Percentiles rank a stretch among this genome's conserved stretches.
Evolutionary conservation across 2,329 filamentous ascomycete genomes (phyloP).

Genomic region (Amylocarpus encephaloides): DNA sequence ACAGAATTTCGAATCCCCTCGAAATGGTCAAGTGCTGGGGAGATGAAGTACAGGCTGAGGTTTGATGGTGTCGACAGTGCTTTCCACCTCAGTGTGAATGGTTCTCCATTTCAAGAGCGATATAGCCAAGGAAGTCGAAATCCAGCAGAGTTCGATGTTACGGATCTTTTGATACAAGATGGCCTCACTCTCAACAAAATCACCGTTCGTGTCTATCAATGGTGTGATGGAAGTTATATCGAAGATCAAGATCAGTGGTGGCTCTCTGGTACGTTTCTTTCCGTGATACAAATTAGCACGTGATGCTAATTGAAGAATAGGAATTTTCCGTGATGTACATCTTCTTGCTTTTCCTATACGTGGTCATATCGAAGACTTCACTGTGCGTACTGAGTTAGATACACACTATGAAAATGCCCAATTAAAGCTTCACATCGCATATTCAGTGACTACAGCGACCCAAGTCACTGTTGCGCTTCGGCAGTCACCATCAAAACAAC

Average conservation of each 20-base stretch:
- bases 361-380: conserved; percentile 42
- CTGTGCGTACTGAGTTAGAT: conserved; percentile 50
- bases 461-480: conserved; percentile 38
- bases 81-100: conserved; percentile 52
- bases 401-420: conserved; percentile 41
- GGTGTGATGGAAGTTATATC: conserved; percentile 50
- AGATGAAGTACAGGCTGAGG: conserved; percentile 32
- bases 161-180: conserved; percentile 32
- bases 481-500: conserved; percentile 34
- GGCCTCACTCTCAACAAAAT: conserved; percentile 28
- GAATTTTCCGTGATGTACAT: conserved; percentile 49
- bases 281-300: not conserved
- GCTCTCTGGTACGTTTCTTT: conserved; percentile 13
- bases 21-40: conserved; percentile 38
- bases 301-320: conserved; percentile 18
- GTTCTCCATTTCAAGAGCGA: conserved; percentile 39
- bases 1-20: conserved; percentile 41
- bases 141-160: conserved; percentile 53
- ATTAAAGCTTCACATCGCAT: conserved; percentile 4
- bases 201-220: conserved; percentile 49
- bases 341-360: conserved; percentile 41
- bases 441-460: conserved; percentile 38
- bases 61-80: conserved; percentile 54
- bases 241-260: conserved; percentile 52
- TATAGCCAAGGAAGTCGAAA: conserved; percentile 53